Conservation (phyloP, 257 asterid species). For the Jacaranda mimosifolia region DNA sequence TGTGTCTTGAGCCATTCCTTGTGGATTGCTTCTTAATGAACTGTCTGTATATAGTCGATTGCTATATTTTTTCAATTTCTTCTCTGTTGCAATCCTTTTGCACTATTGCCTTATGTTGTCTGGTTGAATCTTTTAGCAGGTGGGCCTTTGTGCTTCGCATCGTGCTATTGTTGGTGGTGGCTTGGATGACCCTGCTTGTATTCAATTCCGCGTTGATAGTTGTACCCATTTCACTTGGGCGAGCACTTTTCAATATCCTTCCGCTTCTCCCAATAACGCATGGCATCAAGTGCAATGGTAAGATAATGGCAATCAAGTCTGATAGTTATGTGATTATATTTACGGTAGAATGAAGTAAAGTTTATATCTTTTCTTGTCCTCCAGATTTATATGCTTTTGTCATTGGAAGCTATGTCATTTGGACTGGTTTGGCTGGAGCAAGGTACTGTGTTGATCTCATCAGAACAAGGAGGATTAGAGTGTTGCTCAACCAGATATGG, state of each 20-base stretch:
- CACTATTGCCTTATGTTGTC: conserved; percentile 45
- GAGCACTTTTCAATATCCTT: conserved; percentile 76
- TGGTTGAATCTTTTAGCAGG: conserved; percentile 67
- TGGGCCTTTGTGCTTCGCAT: conserved; percentile 89
- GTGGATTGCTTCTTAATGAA: conserved; percentile 7
- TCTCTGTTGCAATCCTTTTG: conserved; percentile 10
- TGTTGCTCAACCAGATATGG: conserved; percentile 76
- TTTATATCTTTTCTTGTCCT: conserved; percentile 9
- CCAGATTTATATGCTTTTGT: conserved; percentile 91
- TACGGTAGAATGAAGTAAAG: not conserved
- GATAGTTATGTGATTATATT: conserved; percentile 22
- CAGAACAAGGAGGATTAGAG: conserved; percentile 70
- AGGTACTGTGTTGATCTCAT: conserved; percentile 82
- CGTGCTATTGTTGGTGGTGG: conserved; percentile 79
- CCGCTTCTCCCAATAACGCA: conserved; percentile 94
- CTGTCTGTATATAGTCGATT: not conserved
- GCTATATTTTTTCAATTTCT: not conserved
- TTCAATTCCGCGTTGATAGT: conserved; percentile 86
- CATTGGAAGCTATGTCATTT: conserved; percentile 94
- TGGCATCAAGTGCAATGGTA: conserved; percentile 97
- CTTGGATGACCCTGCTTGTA: conserved; percentile 94
- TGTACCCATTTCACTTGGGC: conserved; percentile 90
- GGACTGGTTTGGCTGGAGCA: conserved; percentile 94
- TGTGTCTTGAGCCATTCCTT: conserved; percentile 24
- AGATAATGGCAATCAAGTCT: conserved; percentile 23